Evolutionary conservation across 169 alveolate species (phyloP).

Genomic region (Perkinsus chesapeaki): DNA sequence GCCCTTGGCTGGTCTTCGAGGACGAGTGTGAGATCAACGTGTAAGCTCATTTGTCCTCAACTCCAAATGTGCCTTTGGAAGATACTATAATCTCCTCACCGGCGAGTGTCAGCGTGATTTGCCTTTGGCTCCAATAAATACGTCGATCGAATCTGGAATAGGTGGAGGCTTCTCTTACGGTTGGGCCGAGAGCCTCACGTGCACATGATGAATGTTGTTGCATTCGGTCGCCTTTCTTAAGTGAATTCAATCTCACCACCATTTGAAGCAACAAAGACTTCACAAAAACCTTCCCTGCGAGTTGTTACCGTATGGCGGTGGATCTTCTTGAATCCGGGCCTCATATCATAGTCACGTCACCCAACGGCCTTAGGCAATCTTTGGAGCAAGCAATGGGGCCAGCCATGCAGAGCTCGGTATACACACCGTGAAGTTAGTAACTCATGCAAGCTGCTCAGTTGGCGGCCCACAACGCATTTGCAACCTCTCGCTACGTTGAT

Average conservation of each 20-base stretch:
- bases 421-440: background rate
- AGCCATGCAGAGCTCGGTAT: background rate
- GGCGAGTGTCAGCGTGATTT: background rate
- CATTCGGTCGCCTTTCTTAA: background rate
- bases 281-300: background rate
- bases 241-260: no score
- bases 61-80: background rate
- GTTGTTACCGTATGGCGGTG: background rate
- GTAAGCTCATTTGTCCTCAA: background rate
- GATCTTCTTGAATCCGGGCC: background rate
- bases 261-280: background rate
- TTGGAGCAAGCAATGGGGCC: background rate
- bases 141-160: background rate
- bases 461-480: background rate
- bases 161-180: background rate
- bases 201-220: background rate
- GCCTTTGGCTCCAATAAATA: background rate
- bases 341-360: background rate
- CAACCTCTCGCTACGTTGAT: background rate
- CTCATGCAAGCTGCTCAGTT: background rate
- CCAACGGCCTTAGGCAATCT: background rate
- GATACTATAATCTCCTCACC: background rate
- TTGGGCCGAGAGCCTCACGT: background rate
- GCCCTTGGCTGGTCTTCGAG: constrained; percentile 4
- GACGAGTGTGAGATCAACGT: background rate